phyloP scores from a whole-genome alignment of 768 basidiomycete species.

The Paxillus involutus region DNA sequence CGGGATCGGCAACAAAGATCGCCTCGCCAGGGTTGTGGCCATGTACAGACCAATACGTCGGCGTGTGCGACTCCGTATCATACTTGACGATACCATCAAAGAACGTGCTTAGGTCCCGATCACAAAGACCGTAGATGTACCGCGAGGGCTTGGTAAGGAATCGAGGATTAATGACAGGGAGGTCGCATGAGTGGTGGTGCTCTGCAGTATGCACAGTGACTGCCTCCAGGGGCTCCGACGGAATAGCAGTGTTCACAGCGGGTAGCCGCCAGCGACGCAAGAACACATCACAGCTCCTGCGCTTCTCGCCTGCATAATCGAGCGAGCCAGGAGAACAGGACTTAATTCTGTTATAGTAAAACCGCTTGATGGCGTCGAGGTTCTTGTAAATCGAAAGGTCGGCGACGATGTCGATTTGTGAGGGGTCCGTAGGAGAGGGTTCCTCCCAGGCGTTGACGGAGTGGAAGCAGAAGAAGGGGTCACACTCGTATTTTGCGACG shows the following conservation, averaged over 20 bases:
- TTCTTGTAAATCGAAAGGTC: slow-evolving; percentile 37
- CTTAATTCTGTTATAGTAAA: slow-evolving; percentile 32
- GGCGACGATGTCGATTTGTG: slow-evolving; percentile 32
- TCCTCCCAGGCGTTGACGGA: slow-evolving; percentile 40
- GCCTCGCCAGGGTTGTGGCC: slow-evolving; percentile 37
- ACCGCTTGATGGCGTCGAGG: slow-evolving; percentile 29
- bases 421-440: slow-evolving; percentile 18
- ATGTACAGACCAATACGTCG: slow-evolving; percentile 26
- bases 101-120: slow-evolving; percentile 31
- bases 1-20: slow-evolving; percentile 35
- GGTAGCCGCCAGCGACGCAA: slow-evolving; percentile 33
- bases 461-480: slow-evolving; percentile 42
- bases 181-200: slow-evolving; percentile 32
- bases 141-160: slow-evolving; percentile 31
- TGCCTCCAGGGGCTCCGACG: slow-evolving; percentile 16
- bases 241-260: slow-evolving; percentile 18
- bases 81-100: slow-evolving; percentile 37
- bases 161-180: slow-evolving; percentile 34
- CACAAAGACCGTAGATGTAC: slow-evolving; percentile 32
- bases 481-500: slow-evolving; percentile 35
- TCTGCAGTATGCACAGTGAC: slow-evolving; percentile 21
- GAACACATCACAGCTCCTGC: slow-evolving; percentile 17
- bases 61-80: slow-evolving; percentile 24
- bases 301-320: slow-evolving; percentile 23
- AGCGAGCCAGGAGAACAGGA: slow-evolving; percentile 24